Evolutionary conservation across 1,139 yeast species (phyloP).

Genomic region (Nakaseomyces sp.): DNA sequence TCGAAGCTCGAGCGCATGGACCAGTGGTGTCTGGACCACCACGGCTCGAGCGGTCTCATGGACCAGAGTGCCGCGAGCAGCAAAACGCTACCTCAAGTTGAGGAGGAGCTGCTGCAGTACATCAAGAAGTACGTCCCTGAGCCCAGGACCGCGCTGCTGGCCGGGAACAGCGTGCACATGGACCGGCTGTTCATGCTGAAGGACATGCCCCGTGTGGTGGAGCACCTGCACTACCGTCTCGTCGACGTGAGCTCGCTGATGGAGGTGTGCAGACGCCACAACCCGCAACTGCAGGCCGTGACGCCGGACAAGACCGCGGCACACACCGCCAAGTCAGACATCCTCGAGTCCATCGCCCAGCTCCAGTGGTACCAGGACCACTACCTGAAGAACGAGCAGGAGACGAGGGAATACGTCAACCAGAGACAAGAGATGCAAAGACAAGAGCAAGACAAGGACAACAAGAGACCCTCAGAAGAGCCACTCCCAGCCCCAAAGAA

Average conservation of each 20-base stretch:
- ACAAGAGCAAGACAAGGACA: not conserved
- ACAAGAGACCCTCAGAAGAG: conserved; percentile 2
- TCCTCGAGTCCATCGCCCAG: conserved; percentile 79
- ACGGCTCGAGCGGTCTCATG: conserved; percentile 70
- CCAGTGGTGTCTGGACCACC: conserved; percentile 79
- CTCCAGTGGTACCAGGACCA: conserved; percentile 66
- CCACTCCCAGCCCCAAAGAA: no score
- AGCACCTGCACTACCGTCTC: conserved; percentile 71
- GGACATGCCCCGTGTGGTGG: conserved; percentile 71
- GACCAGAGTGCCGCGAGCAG: conserved; percentile 51
- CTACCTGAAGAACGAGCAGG: conserved; percentile 38
- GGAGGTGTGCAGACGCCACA: conserved; percentile 75
- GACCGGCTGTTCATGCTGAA: conserved; percentile 77
- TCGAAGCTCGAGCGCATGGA: conserved; percentile 63
- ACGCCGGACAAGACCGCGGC: conserved; percentile 56
- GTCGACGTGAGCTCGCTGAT: conserved; percentile 79
- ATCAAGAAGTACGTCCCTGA: conserved; percentile 47
- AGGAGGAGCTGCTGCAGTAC: conserved; percentile 54
- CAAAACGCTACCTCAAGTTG: conserved; percentile 52
- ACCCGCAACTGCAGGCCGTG: conserved; percentile 43
- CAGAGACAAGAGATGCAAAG: no score
- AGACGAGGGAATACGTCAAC: conserved; percentile 25
- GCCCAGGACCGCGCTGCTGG: conserved; percentile 55
- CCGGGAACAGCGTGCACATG: conserved; percentile 90
- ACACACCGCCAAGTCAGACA: conserved; percentile 87